Evolutionary conservation across 2,329 filamentous ascomycete genomes (phyloP), one percentile per base, ranked within the genome.

Genomic region (Neofusicoccum umdonicola): DNA sequence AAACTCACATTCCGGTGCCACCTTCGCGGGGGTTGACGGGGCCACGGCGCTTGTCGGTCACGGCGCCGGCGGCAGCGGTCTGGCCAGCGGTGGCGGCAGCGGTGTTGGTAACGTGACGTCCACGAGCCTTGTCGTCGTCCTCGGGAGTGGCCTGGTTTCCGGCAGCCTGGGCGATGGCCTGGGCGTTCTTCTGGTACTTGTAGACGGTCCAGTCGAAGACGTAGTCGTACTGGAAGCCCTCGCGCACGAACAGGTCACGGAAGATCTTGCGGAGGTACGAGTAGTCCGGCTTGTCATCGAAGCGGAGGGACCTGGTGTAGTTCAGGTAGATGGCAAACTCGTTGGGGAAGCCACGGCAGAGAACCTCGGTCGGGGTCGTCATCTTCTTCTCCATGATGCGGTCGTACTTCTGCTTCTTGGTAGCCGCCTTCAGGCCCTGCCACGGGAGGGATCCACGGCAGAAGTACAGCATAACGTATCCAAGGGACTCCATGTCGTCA

Each of bases 351-450:
- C 95, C 95, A 79, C 94, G 93, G 89, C 95, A 99, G 57, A 99
- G 91, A 56, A 97, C 93, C 82, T 99, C 94, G 72, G 94, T 98
- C 8, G 95, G 93, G 3, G 95, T 99, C 13, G 95, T 99, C 95
- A 98, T 98, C 92, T 99, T 99, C 90, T 99, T 99, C 87, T 99
- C 95, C 94, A 98, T 98, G 83, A 99, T 99, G 70, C 94, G 89
- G 82, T 99, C 95, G 78, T 99, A 98, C 85, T 99, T 99, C 84
- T 98, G 94, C 89, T 97, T 97, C 89, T 97, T 97, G 71, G 93
- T 97, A 72, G 94, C 94, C 83, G 94, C 94, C 88, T 97, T 97
- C 63, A 97, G 86, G 65, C 95, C 95, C 84, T 99, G 95, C 95
- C 95, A 99, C 67, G 95, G 95, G 65, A 99, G 92, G 69, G 93